Conservation (phyloP, 2,329 filamentous ascomycete genomes). For the Apiospora saccharicola region DNA sequence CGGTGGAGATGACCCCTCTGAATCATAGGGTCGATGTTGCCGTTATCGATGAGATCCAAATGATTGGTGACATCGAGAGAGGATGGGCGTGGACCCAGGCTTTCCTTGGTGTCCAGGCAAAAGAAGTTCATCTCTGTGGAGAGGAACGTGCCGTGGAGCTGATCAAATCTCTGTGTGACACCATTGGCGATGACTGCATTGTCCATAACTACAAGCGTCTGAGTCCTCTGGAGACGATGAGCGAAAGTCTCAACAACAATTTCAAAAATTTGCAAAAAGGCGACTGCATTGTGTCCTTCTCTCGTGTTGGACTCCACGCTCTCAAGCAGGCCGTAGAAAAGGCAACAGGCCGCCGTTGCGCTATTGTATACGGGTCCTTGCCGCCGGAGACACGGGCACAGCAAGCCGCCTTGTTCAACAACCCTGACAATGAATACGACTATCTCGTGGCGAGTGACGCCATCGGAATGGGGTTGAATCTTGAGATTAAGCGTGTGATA, state of each 20-base stretch:
- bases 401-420: conserved; percentile 93
- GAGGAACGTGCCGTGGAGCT: conserved; percentile 84
- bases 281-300: conserved; percentile 90
- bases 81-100: conserved; percentile 97
- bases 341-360: conserved; percentile 79
- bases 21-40: conserved; percentile 77
- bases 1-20: conserved; percentile 84
- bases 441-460: conserved; percentile 93
- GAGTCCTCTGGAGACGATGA: conserved; percentile 75
- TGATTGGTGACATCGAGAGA: conserved; percentile 82
- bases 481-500: conserved; percentile 89
- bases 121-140: conserved; percentile 92
- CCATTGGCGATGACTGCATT: conserved; percentile 81
- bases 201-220: conserved; percentile 86
- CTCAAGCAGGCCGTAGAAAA: conserved; percentile 81
- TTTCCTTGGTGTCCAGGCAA: conserved; percentile 83
- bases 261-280: conserved; percentile 80
- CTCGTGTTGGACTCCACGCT: conserved; percentile 79
- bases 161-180: conserved; percentile 77
- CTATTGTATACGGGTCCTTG: conserved; percentile 90
- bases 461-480: conserved; percentile 95
- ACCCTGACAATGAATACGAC: conserved; percentile 94
- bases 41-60: conserved; percentile 98
- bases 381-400: conserved; percentile 92
- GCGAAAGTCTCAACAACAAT: conserved; percentile 67